Evolutionary conservation across 192 early-diverging fungal genomes (phyloP).

Genomic region (Coemansia sp.): DNA sequence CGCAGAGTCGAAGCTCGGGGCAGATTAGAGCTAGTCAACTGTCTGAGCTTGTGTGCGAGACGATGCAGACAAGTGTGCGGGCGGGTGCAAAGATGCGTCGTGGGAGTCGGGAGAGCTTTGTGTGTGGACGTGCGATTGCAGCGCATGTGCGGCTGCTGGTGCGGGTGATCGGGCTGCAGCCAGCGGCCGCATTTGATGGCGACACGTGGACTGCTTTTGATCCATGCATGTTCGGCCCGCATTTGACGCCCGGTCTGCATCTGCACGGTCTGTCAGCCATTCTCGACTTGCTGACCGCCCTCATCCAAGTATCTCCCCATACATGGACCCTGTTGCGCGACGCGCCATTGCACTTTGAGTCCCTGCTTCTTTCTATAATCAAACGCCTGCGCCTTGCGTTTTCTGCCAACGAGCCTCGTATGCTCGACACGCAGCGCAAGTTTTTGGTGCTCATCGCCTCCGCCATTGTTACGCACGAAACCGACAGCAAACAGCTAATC

Average conservation of each 20-base stretch:
- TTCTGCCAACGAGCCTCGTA: slow-evolving; percentile 12
- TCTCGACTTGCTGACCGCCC: slow-evolving; percentile 24
- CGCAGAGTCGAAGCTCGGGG: slow-evolving; percentile 1
- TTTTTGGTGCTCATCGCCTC: slow-evolving; percentile 41
- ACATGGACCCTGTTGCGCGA: slow-evolving; percentile 23
- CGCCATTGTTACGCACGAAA: slow-evolving; percentile 32
- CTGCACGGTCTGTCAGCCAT: slow-evolving; percentile 28
- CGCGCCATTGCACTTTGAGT: slow-evolving; percentile 18
- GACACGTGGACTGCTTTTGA: slow-evolving; percentile 20
- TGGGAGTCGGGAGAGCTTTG: not conserved
- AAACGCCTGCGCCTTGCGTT: slow-evolving; percentile 31
- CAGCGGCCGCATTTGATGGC: slow-evolving; percentile 14
- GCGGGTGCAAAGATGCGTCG: slow-evolving; percentile 7
- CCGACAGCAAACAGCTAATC: slow-evolving; percentile 28
- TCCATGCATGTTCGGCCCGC: slow-evolving; percentile 10
- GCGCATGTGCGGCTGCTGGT: slow-evolving; percentile 20
- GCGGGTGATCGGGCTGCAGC: slow-evolving; percentile 23
- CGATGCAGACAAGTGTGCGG: slow-evolving; percentile 9
- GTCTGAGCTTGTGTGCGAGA: not conserved
- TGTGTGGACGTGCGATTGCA: slow-evolving; percentile 21
- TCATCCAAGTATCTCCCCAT: slow-evolving; percentile 26
- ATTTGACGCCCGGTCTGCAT: slow-evolving; percentile 12
- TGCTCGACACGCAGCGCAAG: slow-evolving; percentile 34
- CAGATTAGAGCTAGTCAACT: slow-evolving; percentile 11
- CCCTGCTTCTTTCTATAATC: slow-evolving; percentile 20